Conservation (phyloP, 1,284 basidiomycete genomes). For the Trametes sp. region DNA sequence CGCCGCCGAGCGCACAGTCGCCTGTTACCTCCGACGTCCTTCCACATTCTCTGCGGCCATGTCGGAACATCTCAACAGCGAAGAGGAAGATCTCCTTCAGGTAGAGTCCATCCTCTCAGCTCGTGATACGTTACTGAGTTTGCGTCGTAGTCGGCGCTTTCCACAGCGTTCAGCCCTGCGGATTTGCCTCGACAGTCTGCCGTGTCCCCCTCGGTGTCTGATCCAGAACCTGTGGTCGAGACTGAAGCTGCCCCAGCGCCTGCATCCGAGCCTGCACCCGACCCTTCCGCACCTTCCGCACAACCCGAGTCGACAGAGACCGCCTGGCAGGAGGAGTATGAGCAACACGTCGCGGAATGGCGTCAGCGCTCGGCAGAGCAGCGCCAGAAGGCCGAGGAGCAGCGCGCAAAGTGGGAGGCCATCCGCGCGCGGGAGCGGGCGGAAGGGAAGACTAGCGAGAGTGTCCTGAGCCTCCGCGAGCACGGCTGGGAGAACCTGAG, state of each 20-base stretch:
- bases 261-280: slow-evolving; percentile 7
- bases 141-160: slow-evolving; percentile 38
- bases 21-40: neutral
- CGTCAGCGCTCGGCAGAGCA: slow-evolving; percentile 76
- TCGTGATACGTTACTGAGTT: neutral
- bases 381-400: slow-evolving; percentile 76
- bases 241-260: slow-evolving; percentile 14
- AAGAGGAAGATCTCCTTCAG: slow-evolving; percentile 43
- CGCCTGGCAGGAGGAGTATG: slow-evolving; percentile 70
- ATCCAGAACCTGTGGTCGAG: slow-evolving; percentile 26
- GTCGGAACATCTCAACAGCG: slow-evolving; percentile 39
- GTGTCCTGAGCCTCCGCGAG: slow-evolving; percentile 41
- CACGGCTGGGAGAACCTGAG: slow-evolving; percentile 60
- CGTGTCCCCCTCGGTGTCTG: slow-evolving; percentile 24
- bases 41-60: slow-evolving; percentile 23
- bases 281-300: slow-evolving; percentile 8
- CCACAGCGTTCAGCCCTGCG: slow-evolving; percentile 39
- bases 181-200: slow-evolving; percentile 36
- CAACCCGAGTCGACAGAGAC: slow-evolving; percentile 42
- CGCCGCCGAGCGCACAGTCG: slow-evolving; percentile 6
- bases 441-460: slow-evolving; percentile 38
- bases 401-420: slow-evolving; percentile 76
- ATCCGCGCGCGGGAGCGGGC: slow-evolving; percentile 51
- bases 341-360: slow-evolving; percentile 76
- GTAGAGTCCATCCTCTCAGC: slow-evolving; percentile 21